These are phyloP conservation scores for Eutrema japonicum DNA, from an alignment of 345 rosid genomes.

Conservation along the genomic window DNA sequence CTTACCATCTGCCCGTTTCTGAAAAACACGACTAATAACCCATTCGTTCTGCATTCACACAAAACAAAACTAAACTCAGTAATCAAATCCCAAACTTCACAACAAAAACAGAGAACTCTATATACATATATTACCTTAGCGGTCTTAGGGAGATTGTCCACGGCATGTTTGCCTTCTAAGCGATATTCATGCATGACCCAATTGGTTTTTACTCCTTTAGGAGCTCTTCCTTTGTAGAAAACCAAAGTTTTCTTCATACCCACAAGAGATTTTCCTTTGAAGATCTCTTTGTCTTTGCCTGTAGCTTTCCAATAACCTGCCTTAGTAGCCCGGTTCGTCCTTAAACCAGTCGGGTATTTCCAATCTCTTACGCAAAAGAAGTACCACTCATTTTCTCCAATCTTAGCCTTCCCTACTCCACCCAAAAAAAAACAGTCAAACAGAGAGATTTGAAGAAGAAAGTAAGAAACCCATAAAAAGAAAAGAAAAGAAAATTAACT, in stretches of 20 bases:
- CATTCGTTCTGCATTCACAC: slow-evolving; percentile 64
- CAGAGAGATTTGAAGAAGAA: neutral
- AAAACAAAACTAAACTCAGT: neutral
- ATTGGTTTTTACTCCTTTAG: slow-evolving; percentile 73
- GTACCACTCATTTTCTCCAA: slow-evolving; percentile 68
- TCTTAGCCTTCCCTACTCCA: slow-evolving; percentile 38
- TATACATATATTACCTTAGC: slow-evolving; percentile 49
- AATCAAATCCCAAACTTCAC: neutral
- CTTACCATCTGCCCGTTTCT: slow-evolving; percentile 58
- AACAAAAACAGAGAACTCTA: neutral
- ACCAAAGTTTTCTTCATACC: slow-evolving; percentile 93
- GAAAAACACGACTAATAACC: slow-evolving; percentile 72
- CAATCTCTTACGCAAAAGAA: slow-evolving; percentile 71
- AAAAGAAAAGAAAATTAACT: slow-evolving; percentile 29
- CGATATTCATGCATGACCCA: slow-evolving; percentile 91
- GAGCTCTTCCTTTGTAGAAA: slow-evolving; percentile 84
- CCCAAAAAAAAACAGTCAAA: neutral
- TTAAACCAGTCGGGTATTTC: slow-evolving; percentile 74
- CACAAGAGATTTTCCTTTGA: slow-evolving; percentile 55
- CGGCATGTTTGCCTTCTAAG: slow-evolving; percentile 60
- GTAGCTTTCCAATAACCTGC: slow-evolving; percentile 71
- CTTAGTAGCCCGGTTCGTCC: slow-evolving; percentile 60
- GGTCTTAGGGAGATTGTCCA: slow-evolving; percentile 48
- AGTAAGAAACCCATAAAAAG: neutral
- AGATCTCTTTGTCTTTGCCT: slow-evolving; percentile 61